Conservation (phyloP, 768 basidiomycete genomes). For the Multifurca ochricompacta region DNA sequence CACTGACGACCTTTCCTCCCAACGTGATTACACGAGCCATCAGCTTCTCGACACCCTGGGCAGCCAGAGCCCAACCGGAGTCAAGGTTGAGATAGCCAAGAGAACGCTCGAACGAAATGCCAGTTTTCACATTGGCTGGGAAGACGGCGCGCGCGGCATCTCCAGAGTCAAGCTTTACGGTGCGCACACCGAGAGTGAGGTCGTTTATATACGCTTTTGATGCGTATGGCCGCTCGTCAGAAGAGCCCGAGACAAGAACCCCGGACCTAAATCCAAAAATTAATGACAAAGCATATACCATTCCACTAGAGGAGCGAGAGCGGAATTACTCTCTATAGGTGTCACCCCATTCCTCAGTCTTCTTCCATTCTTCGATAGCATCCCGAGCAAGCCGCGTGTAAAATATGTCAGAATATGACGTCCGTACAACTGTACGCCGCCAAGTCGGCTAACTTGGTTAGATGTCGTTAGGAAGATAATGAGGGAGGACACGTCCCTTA, state of each 20-base stretch:
- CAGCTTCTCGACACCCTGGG: constrained; percentile 50
- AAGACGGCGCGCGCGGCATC: constrained; percentile 42
- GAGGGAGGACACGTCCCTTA: constrained; percentile 10
- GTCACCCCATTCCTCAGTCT: constrained; percentile 54
- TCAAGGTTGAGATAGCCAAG: constrained; percentile 66
- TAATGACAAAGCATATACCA: neutral
- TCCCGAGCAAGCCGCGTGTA: constrained; percentile 67
- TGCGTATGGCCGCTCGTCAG: constrained; percentile 35
- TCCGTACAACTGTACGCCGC: constrained; percentile 61
- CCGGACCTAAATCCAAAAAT: constrained; percentile 46
- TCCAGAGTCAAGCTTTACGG: constrained; percentile 33
- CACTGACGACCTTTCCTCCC: constrained; percentile 52
- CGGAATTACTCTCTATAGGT: constrained; percentile 70
- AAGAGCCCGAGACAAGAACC: constrained; percentile 48
- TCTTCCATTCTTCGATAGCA: constrained; percentile 70
- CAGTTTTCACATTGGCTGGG: constrained; percentile 34
- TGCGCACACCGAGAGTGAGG: constrained; percentile 42
- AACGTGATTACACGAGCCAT: constrained; percentile 47
- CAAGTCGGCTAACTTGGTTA: neutral
- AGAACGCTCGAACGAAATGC: constrained; percentile 29
- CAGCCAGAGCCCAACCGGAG: constrained; percentile 81
- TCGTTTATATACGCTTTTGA: constrained; percentile 59
- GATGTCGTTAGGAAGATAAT: neutral
- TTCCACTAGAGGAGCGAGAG: neutral
- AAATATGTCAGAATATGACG: constrained; percentile 60